Percentiles rank a stretch among this genome's conserved stretches.
These are phyloP conservation scores for Penicillium sp. DNA, from an alignment of 2,329 filamentous ascomycete genomes.

Conservation along the genomic window DNA sequence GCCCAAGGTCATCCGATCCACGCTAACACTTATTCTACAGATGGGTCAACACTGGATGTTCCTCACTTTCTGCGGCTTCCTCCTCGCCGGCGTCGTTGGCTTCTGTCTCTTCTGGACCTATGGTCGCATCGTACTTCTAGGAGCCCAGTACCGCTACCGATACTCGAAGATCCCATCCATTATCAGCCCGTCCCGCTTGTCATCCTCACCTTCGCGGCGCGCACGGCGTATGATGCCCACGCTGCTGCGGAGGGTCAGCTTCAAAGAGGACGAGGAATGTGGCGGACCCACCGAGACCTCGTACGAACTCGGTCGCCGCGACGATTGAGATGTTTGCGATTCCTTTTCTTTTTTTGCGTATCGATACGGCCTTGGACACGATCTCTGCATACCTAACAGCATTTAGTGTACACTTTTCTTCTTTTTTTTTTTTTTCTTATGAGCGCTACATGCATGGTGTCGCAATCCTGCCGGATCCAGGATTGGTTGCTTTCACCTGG, in stretches of 20 bases:
- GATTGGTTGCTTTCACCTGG: conserved; percentile 21
- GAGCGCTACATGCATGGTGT: conserved; percentile 11
- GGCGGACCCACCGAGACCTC: conserved; percentile 33
- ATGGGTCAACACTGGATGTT: conserved; percentile 58
- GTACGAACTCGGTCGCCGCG: conserved; percentile 39
- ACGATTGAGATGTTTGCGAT: conserved; percentile 24
- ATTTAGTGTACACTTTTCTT: conserved; percentile 22
- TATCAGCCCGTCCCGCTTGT: conserved; percentile 26
- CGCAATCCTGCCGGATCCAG: conserved; percentile 21
- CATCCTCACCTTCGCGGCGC: conserved; percentile 34
- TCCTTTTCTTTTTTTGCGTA: conserved; percentile 20
- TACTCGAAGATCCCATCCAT: conserved; percentile 33
- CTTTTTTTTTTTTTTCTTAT: conserved; percentile 2
- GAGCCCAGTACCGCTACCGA: conserved; percentile 41
- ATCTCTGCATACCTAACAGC: conserved; percentile 21
- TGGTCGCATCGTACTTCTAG: conserved; percentile 44
- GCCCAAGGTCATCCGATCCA: background rate
- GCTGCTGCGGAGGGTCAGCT: conserved; percentile 38
- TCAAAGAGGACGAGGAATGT: conserved; percentile 42
- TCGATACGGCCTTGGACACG: conserved; percentile 26
- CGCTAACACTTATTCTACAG: conserved; percentile 23
- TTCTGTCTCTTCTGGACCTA: conserved; percentile 53
- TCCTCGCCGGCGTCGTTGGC: conserved; percentile 48
- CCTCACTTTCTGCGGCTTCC: conserved; percentile 52
- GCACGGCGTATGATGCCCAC: conserved; percentile 35